A percentile compares a stretch with the other conserved stretches of the same genome.
phyloP scores from a whole-genome alignment of 2,329 filamentous ascomycete genomes.

The Aschersonia sp. region DNA sequence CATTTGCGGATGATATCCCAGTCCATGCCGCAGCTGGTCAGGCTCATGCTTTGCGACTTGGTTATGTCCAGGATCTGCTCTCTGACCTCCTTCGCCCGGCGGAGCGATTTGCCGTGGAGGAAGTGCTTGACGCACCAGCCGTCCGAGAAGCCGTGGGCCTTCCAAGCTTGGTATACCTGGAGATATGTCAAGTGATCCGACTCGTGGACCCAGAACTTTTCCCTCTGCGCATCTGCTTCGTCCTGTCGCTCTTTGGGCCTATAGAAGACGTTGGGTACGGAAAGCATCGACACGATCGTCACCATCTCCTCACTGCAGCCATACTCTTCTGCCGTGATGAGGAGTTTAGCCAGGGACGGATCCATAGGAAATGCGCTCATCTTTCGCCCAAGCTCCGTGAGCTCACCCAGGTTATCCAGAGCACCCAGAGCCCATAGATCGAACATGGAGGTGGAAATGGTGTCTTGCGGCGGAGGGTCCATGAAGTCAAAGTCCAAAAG shows the following conservation, averaged over 20 bases:
- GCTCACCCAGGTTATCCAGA: conserved; percentile 81
- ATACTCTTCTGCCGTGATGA: conserved; percentile 84
- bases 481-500: conserved; percentile 97
- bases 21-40: conserved; percentile 84
- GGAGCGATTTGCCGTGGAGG: conserved; percentile 84
- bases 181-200: conserved; percentile 93
- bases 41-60: conserved; percentile 78
- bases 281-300: conserved; percentile 95
- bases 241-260: conserved; percentile 92
- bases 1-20: conserved; percentile 94
- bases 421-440: conserved; percentile 94
- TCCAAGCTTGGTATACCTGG: conserved; percentile 94
- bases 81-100: conserved; percentile 83
- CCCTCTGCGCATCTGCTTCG: conserved; percentile 85
- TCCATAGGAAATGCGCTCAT: conserved; percentile 99
- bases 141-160: conserved; percentile 76
- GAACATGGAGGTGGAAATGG: conserved; percentile 92
- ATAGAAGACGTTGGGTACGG: conserved; percentile 93
- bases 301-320: conserved; percentile 95
- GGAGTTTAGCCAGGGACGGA: conserved; percentile 81
- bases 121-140: conserved; percentile 91
- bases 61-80: conserved; percentile 92
- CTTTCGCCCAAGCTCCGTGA: conserved; percentile 72
- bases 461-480: conserved; percentile 96
- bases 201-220: conserved; percentile 98